Conservation (phyloP, 257 asterid species). For the Primulina eburnea region DNA sequence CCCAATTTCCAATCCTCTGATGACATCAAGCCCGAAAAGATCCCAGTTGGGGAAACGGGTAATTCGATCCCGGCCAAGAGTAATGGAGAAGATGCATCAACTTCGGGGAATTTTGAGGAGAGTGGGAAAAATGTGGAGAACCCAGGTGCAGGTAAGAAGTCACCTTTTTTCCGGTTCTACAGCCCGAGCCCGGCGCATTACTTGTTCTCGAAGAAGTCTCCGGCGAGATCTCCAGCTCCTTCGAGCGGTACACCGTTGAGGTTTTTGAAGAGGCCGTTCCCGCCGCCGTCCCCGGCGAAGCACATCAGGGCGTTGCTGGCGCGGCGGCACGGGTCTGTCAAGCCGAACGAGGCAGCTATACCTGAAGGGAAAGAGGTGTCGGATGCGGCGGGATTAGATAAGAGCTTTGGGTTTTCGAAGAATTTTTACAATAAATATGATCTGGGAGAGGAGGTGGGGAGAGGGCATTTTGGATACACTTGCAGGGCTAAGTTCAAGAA, state of each 20-base stretch:
- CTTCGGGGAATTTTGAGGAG: conserved; percentile 20
- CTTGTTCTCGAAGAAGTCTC: conserved; percentile 55
- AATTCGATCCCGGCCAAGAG: conserved; percentile 20
- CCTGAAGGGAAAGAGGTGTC: conserved; percentile 43
- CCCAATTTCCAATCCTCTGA: neutral
- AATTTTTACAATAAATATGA: conserved; percentile 50
- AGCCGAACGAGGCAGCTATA: conserved; percentile 46
- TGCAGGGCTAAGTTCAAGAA: conserved; percentile 57
- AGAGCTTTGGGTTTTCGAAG: conserved; percentile 59
- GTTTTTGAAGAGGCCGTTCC: conserved; percentile 49
- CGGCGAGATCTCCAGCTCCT: conserved; percentile 45
- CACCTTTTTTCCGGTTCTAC: conserved; percentile 57
- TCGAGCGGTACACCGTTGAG: conserved; percentile 38
- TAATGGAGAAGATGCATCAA: conserved; percentile 14
- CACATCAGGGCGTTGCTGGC: conserved; percentile 55
- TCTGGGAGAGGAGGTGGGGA: conserved; percentile 58
- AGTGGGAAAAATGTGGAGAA: conserved; percentile 27
- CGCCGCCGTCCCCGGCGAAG: conserved; percentile 70
- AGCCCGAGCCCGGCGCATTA: conserved; percentile 65
- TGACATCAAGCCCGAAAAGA: neutral
- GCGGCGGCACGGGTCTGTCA: conserved; percentile 58
- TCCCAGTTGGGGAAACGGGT: conserved; percentile 13
- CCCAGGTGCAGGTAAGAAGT: conserved; percentile 37
- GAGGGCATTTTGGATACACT: conserved; percentile 70
- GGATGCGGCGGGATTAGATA: conserved; percentile 42